Conservation (phyloP, 2,329 filamentous ascomycete species). For the Cladosporium austrohemisphaericum region DNA sequence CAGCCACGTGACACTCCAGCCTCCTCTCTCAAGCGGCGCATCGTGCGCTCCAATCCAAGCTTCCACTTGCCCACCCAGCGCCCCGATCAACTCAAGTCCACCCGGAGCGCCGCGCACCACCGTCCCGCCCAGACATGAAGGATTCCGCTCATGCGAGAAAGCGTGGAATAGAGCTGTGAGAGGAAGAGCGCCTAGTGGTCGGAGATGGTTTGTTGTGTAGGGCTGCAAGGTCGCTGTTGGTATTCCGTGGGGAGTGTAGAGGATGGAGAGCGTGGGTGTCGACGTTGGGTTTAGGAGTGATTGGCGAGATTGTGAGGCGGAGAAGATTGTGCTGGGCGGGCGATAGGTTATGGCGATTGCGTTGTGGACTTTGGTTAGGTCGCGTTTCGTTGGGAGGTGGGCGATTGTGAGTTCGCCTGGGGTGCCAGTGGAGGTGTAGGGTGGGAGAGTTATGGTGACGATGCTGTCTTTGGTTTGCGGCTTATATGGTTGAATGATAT, state of each 20-base stretch:
- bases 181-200: slow-evolving; percentile 54
- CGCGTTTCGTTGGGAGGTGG: slow-evolving; percentile 59
- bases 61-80: slow-evolving; percentile 51
- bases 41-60: slow-evolving; percentile 64
- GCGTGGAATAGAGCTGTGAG: slow-evolving; percentile 63
- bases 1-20: slow-evolving; percentile 50
- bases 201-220: slow-evolving; percentile 57
- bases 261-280: slow-evolving; percentile 50
- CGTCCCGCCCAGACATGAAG: slow-evolving; percentile 60
- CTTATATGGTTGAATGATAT: slow-evolving; percentile 43
- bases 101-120: slow-evolving; percentile 55
- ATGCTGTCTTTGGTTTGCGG: slow-evolving; percentile 38
- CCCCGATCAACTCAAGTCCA: slow-evolving; percentile 55
- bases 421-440: slow-evolving; percentile 43
- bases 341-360: slow-evolving; percentile 71
- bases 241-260: slow-evolving; percentile 64
- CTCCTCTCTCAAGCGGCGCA: slow-evolving; percentile 54
- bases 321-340: slow-evolving; percentile 33
- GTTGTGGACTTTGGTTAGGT: slow-evolving; percentile 60
- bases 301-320: slow-evolving; percentile 1
- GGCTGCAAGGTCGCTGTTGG: slow-evolving; percentile 51
- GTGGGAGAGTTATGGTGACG: slow-evolving; percentile 52
- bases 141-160: slow-evolving; percentile 57
- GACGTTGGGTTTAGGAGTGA: slow-evolving; percentile 15
- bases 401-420: slow-evolving; percentile 71